Evolutionary conservation across 2,329 filamentous ascomycete species (phyloP).

Genomic region (Mycosphaerelloides madeirae): DNA sequence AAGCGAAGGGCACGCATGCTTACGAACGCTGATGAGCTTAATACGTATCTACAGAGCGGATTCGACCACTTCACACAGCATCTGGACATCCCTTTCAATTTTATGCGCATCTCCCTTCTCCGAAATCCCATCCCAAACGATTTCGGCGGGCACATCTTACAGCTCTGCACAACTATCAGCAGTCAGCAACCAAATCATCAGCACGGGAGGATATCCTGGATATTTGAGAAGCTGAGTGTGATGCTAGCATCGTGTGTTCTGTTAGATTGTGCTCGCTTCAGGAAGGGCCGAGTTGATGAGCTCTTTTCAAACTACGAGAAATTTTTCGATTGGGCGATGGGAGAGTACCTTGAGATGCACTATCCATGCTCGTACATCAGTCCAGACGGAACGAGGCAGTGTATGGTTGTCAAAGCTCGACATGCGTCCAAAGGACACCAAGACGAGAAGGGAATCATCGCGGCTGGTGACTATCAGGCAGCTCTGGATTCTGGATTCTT

Average conservation of each 20-base stretch:
- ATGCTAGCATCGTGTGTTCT: constrained; percentile 51
- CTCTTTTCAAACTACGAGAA: constrained; percentile 41
- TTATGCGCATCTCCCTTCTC: constrained; percentile 44
- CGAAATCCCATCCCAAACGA: constrained; percentile 44
- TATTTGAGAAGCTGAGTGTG: constrained; percentile 44
- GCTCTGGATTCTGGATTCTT: constrained; percentile 31
- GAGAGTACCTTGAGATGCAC: constrained; percentile 43
- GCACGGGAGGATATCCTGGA: constrained; percentile 28
- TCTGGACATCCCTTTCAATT: constrained; percentile 48
- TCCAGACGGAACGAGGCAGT: constrained; percentile 28
- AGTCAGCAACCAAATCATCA: constrained; percentile 30
- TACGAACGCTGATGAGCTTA: constrained; percentile 43
- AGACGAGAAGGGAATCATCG: constrained; percentile 41
- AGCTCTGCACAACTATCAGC: constrained; percentile 43
- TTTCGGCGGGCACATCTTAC: constrained; percentile 49
- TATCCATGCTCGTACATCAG: constrained; percentile 44
- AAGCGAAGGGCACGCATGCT: constrained; percentile 48
- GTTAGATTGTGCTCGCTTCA: constrained; percentile 42
- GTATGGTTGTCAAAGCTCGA: constrained; percentile 31
- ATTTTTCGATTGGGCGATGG: constrained; percentile 41
- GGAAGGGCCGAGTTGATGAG: constrained; percentile 34
- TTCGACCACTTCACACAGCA: constrained; percentile 48
- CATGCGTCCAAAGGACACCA: constrained; percentile 40
- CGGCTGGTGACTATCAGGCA: constrained; percentile 39
- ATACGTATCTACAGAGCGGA: constrained; percentile 46